Conservation (phyloP, 352 stramenopile species). For the Phytophthora citricola region DNA sequence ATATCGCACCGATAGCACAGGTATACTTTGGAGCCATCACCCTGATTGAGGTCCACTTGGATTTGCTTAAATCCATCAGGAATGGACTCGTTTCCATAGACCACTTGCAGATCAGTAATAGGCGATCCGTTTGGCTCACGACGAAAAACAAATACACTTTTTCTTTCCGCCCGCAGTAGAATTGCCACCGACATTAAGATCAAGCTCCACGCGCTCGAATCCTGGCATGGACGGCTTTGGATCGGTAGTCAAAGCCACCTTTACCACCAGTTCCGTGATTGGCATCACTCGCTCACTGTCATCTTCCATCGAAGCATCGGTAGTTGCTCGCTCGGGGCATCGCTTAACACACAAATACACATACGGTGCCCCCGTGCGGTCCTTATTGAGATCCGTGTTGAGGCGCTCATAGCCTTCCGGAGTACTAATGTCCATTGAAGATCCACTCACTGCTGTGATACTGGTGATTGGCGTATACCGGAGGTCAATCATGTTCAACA, state of each 20-base stretch:
- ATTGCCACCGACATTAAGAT: slow-evolving; percentile 79
- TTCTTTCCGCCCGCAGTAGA: slow-evolving; percentile 68
- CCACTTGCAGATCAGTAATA: slow-evolving; percentile 86
- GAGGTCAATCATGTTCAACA: slow-evolving; percentile 92
- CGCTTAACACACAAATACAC: slow-evolving; percentile 87
- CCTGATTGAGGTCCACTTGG: slow-evolving; percentile 87
- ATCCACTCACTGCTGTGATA: slow-evolving; percentile 79
- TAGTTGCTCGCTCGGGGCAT: slow-evolving; percentile 55
- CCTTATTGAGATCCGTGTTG: slow-evolving; percentile 89
- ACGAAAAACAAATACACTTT: slow-evolving; percentile 83
- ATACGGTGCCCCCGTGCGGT: slow-evolving; percentile 76
- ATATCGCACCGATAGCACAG: slow-evolving; percentile 90
- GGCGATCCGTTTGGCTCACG: slow-evolving; percentile 79
- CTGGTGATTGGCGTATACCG: slow-evolving; percentile 88
- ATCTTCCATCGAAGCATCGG: slow-evolving; percentile 37
- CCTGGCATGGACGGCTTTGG: slow-evolving; percentile 67
- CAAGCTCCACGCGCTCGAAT: slow-evolving; percentile 83
- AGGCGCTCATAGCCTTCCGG: slow-evolving; percentile 79
- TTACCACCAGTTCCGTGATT: slow-evolving; percentile 86
- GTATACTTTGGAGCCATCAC: slow-evolving; percentile 83
- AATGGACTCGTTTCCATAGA: slow-evolving; percentile 81
- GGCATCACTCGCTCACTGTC: slow-evolving; percentile 46
- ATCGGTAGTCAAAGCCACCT: slow-evolving; percentile 62
- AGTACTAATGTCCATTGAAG: slow-evolving; percentile 68
- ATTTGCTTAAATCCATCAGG: slow-evolving; percentile 90